phyloP scores from a whole-genome alignment of 1,284 basidiomycete species.

The Cutaneotrichosporon dermatis region DNA sequence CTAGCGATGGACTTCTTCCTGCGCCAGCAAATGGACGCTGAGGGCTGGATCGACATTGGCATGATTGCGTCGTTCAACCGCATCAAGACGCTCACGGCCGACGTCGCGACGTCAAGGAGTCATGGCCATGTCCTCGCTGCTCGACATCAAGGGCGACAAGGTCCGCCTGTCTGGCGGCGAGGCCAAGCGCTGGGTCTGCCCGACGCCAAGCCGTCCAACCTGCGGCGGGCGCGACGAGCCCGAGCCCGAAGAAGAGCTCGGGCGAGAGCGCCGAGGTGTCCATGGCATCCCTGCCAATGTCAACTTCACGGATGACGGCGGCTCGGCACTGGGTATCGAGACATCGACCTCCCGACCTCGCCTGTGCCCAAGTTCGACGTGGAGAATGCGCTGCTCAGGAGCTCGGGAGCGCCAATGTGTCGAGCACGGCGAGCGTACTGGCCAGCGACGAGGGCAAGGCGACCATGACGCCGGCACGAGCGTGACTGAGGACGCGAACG shows the following conservation, averaged over 20 bases:
- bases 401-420: conserved; percentile 14
- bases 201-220: conserved; percentile 52
- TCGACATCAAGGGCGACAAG: conserved; percentile 64
- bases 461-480: conserved; percentile 24
- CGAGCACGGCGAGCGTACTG: conserved; percentile 24
- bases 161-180: conserved; percentile 60
- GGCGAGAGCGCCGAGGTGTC: conserved; percentile 19
- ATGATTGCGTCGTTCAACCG: conserved; percentile 83
- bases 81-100: conserved; percentile 64
- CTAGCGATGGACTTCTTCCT: conserved; percentile 77
- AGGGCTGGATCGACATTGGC: conserved; percentile 78
- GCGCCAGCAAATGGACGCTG: conserved; percentile 79
- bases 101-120: conserved; percentile 69
- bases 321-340: conserved; percentile 15
- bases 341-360: conserved; percentile 9
- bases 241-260: conserved; percentile 17
- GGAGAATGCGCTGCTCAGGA: conserved; percentile 41
- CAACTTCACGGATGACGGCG: conserved; percentile 1
- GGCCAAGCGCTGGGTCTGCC: conserved; percentile 72
- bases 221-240: neutral
- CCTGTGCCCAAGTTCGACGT: conserved; percentile 30
- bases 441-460: conserved; percentile 20
- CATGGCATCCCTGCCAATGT: conserved; percentile 14
- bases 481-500: conserved; percentile 18
- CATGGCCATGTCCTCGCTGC: conserved; percentile 61